Evolutionary conservation across 164 flowering plant species (phyloP).

Genomic region (Chloranthus sessilifolius): DNA sequence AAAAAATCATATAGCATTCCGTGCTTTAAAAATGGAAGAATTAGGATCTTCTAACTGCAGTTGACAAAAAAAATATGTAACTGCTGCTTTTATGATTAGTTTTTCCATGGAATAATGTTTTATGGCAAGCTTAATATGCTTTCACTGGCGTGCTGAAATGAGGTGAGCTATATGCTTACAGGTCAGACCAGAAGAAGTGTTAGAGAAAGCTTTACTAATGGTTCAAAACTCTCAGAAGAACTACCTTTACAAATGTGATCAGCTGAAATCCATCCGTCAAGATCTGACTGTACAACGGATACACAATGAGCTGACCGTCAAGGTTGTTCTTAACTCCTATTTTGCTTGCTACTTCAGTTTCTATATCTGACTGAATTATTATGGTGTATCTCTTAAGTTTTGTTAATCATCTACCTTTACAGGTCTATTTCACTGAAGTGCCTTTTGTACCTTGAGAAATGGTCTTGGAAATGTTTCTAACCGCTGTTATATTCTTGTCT

Average conservation of each 20-base stretch:
- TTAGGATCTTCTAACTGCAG: no score
- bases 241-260: conserved; percentile 94
- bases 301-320: conserved; percentile 73
- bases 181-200: conserved; percentile 95
- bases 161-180: conserved; percentile 33
- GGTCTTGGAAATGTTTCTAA: not conserved
- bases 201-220: conserved; percentile 77
- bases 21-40: no score
- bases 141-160: no score
- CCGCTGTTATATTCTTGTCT: conserved; percentile 8
- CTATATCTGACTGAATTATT: no score
- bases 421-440: no score
- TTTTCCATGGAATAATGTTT: not conserved
- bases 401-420: no score
- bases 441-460: not conserved
- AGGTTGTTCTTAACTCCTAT: conserved; percentile 35
- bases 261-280: conserved; percentile 95
- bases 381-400: no score
- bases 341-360: not conserved
- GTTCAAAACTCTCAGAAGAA: conserved; percentile 85
- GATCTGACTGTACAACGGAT: conserved; percentile 93
- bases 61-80: no score
- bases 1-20: no score
- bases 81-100: no score
- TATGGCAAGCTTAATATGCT: no score